Evolutionary conservation across 163 green algal species (phyloP).

Genomic region (Chloromonas sp.): DNA sequence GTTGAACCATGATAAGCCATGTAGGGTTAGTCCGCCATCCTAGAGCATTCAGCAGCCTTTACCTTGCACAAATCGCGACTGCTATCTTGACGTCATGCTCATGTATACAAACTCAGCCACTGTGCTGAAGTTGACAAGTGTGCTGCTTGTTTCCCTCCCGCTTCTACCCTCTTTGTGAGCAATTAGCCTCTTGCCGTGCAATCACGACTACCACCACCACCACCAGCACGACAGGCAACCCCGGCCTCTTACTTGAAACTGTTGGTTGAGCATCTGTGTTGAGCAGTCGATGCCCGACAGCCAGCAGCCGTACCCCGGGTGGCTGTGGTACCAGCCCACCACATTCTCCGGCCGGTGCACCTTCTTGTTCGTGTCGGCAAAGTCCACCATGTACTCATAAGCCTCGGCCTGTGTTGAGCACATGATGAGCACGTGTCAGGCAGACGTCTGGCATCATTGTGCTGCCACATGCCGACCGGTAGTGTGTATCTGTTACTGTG

Average conservation of each 20-base stretch:
- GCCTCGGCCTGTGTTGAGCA: conserved; percentile 60
- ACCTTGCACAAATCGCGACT: no score
- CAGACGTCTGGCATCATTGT: background rate
- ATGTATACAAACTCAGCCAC: no score
- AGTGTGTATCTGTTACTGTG: background rate
- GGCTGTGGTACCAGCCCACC: conserved; percentile 97
- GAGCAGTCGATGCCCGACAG: conserved; percentile 95
- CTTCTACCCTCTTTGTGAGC: no score
- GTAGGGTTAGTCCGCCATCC: no score
- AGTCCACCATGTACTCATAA: conserved; percentile 96
- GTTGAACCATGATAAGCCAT: no score
- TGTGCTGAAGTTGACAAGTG: no score
- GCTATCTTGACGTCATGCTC: no score
- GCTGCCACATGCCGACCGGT: background rate
- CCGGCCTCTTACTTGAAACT: conserved; percentile 43
- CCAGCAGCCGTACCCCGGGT: conserved; percentile 99
- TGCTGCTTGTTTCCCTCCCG: no score
- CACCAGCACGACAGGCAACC: no score
- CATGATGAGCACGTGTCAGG: background rate
- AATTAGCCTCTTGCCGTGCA: no score
- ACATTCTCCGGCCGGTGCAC: conserved; percentile 89
- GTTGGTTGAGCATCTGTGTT: conserved; percentile 84
- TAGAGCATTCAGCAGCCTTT: no score
- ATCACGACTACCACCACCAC: no score
- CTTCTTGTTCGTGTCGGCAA: conserved; percentile 66